These are phyloP conservation scores for Linum trigynum DNA, from an alignment of 345 rosid genomes.

Conservation along the genomic window DNA sequence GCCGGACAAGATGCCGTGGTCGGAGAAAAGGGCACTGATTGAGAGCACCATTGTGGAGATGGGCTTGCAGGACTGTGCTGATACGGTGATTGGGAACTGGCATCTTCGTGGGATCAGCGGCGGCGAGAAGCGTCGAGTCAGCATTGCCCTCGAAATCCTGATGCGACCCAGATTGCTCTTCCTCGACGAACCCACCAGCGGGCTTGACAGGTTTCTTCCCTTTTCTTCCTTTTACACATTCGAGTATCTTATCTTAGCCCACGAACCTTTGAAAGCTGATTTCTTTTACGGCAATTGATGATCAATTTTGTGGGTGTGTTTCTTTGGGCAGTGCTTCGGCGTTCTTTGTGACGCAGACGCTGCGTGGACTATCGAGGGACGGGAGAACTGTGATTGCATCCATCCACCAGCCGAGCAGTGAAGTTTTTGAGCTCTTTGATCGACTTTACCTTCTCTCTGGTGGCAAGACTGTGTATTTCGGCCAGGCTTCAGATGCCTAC, in stretches of 20 bases:
- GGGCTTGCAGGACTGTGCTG: constrained; percentile 97
- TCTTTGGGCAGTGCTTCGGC: constrained; percentile 71
- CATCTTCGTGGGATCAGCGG: constrained; percentile 91
- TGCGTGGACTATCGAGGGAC: constrained; percentile 76
- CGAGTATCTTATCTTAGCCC: neutral
- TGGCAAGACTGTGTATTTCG: constrained; percentile 88
- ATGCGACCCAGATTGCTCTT: constrained; percentile 91
- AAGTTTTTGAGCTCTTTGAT: constrained; percentile 91
- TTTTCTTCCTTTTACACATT: neutral
- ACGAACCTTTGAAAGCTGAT: neutral
- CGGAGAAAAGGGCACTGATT: constrained; percentile 67
- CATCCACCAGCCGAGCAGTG: constrained; percentile 91
- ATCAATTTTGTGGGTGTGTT: too few species aligned
- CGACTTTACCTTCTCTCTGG: constrained; percentile 75
- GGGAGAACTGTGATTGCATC: constrained; percentile 96
- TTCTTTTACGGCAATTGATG: neutral
- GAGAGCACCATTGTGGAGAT: constrained; percentile 84
- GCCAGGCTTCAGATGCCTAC: constrained; percentile 71
- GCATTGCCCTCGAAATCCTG: constrained; percentile 90
- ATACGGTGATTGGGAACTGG: constrained; percentile 92
- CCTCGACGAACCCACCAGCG: constrained; percentile 96
- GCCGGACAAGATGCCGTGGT: constrained; percentile 78
- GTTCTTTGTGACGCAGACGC: constrained; percentile 86
- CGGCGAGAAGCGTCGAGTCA: constrained; percentile 85
- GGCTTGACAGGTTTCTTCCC: constrained; percentile 66